Conservation (phyloP, 805 yeast species). For the Starmerella gropengiesseri region DNA sequence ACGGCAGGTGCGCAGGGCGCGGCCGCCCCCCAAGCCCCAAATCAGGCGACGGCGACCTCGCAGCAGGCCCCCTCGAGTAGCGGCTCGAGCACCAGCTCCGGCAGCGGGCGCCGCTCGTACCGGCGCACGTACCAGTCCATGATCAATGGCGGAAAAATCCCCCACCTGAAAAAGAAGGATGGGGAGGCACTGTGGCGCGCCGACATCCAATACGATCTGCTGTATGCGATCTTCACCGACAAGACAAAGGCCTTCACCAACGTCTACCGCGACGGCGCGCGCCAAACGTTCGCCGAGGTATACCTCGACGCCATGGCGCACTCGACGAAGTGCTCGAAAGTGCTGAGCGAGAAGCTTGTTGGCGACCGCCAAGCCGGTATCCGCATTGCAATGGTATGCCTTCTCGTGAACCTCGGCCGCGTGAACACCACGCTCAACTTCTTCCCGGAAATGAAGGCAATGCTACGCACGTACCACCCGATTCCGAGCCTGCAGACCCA, state of each 20-base stretch:
- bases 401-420: constrained; percentile 83
- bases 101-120: constrained; percentile 16
- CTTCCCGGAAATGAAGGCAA: constrained; percentile 91
- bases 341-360: constrained; percentile 65
- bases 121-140: constrained; percentile 23
- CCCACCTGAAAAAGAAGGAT: constrained; percentile 65
- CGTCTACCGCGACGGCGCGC: constrained; percentile 30
- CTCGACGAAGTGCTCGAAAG: constrained; percentile 70
- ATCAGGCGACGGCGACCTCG: too few species aligned
- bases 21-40: too few species aligned
- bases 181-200: constrained; percentile 85
- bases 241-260: constrained; percentile 51
- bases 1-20: constrained; percentile 3
- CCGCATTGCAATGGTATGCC: constrained; percentile 68
- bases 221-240: constrained; percentile 54
- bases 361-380: constrained; percentile 51
- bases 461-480: constrained; percentile 83
- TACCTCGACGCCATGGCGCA: constrained; percentile 74
- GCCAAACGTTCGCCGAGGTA: constrained; percentile 65
- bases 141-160: constrained; percentile 28
- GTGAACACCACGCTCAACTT: constrained; percentile 89
- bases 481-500: constrained; percentile 79
- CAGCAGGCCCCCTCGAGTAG: too few species aligned
- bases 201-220: constrained; percentile 77
- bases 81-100: neutral